phyloP scores from a whole-genome alignment of 208 protist genomes.

The Leishmania mexicana region DNA sequence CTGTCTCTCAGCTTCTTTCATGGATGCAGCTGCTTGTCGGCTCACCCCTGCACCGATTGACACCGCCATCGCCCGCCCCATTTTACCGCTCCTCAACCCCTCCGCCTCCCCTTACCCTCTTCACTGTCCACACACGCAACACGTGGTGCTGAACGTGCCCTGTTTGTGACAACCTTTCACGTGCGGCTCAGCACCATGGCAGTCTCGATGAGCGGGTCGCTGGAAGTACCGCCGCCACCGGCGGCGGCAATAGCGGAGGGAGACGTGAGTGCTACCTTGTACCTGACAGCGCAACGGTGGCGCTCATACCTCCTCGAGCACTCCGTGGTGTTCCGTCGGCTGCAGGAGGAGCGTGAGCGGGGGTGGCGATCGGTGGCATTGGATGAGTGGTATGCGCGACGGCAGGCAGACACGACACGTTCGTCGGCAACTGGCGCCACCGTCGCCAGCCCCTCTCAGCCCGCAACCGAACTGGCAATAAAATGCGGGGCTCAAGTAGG shows the following conservation, averaged over 20 bases:
- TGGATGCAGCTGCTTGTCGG: background rate
- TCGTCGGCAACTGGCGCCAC: background rate
- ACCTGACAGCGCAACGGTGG: conserved; percentile 37
- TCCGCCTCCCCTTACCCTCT: background rate
- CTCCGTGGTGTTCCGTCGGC: conserved; percentile 40
- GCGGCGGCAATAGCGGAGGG: background rate
- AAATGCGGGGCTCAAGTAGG: background rate
- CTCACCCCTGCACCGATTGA: background rate
- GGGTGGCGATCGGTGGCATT: conserved; percentile 67
- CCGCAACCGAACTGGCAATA: background rate
- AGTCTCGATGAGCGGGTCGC: background rate
- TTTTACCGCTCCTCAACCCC: background rate
- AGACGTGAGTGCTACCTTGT: background rate
- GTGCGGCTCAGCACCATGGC: background rate
- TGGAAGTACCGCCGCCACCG: too few relatives aligned
- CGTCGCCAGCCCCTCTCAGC: background rate
- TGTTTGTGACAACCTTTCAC: background rate
- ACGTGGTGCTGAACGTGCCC: background rate
- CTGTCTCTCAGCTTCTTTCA: background rate
- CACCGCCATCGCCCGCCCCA: background rate
- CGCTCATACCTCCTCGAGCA: conserved; percentile 32
- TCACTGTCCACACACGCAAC: background rate
- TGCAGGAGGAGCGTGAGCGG: conserved; percentile 54
- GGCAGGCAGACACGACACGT: background rate
- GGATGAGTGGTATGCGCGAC: conserved; percentile 65